A percentile compares a stretch with the other conserved stretches of the same genome.
Conservation (phyloP, 2,329 filamentous ascomycete species). For the Calonectria leucothoes region DNA sequence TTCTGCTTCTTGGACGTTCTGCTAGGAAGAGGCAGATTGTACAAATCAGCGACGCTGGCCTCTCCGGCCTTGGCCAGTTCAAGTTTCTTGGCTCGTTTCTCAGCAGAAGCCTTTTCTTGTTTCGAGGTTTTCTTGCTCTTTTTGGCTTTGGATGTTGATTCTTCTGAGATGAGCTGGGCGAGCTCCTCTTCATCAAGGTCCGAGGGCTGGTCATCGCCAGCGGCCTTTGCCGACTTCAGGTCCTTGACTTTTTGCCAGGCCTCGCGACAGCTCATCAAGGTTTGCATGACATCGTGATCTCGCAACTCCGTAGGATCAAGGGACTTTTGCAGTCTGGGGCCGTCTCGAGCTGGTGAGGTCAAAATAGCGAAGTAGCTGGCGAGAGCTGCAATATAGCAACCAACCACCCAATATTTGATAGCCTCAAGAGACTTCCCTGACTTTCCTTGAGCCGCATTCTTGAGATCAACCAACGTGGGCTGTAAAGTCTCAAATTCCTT, state of each 20-base stretch:
- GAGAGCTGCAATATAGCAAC: slow-evolving; percentile 87
- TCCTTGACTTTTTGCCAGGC: slow-evolving; percentile 82
- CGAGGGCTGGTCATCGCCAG: slow-evolving; percentile 45
- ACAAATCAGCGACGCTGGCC: slow-evolving; percentile 76
- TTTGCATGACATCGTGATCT: slow-evolving; percentile 92
- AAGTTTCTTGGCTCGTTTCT: slow-evolving; percentile 55
- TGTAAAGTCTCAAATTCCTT: slow-evolving; percentile 83
- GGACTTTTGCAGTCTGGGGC: slow-evolving; percentile 64
- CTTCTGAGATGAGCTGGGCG: slow-evolving; percentile 37
- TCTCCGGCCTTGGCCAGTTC: slow-evolving; percentile 72
- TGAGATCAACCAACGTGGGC: slow-evolving; percentile 69
- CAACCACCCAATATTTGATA: slow-evolving; percentile 82
- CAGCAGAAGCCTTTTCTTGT: slow-evolving; percentile 50
- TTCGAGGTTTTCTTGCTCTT: slow-evolving; percentile 46
- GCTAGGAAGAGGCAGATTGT: slow-evolving; percentile 65
- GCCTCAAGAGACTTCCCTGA: slow-evolving; percentile 66
- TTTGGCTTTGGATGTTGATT: slow-evolving; percentile 42
- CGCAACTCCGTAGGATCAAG: slow-evolving; percentile 83
- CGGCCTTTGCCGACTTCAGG: slow-evolving; percentile 62
- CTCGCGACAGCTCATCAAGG: slow-evolving; percentile 80
- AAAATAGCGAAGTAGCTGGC: slow-evolving; percentile 95
- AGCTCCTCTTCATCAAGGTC: slow-evolving; percentile 40
- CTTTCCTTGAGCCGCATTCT: slow-evolving; percentile 66
- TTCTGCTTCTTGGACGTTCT: slow-evolving; percentile 58
- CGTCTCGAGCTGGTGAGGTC: slow-evolving; percentile 79